Evolutionary conservation across 2,329 filamentous ascomycete species (phyloP), one percentile per base, ranked within the genome.

Genomic region (Pyrenophora tritici-repentis): DNA sequence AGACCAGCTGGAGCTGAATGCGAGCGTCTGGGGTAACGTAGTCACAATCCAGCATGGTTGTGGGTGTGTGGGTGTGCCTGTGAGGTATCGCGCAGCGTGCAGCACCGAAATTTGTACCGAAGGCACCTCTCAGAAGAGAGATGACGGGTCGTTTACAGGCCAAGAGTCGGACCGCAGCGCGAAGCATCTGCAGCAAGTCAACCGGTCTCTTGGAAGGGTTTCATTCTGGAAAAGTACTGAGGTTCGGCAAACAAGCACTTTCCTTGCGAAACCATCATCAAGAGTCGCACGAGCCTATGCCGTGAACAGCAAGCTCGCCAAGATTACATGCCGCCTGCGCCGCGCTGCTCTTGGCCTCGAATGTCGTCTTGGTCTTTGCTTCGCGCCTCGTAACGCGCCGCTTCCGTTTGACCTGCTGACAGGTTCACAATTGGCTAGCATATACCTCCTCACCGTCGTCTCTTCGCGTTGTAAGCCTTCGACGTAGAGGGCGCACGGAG

Each of bases 401-500:
- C 17, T 3, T 43, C 32, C 40, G 24, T 36, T 17, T 17, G 14
- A 6, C 41, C 18, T 35, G 31, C 24, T 16, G 44, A 29, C 29
- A n/a, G 13, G 24, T 13, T 22, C 7, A n/a, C 31, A 20, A 37
- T 32, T 37, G 33, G 31, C 12, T 32, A 12, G 17, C 12, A 32
- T 10, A 12, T 6, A 16, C 34, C 31, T 13, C 8, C 38, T 12
- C 13, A 12, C 22, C 29, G 29, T 22, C 22, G 33, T 34, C 9
- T 29, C 33, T 37, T 36, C 34, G 42, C 51, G 47, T 47, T 35
- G 26, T 50, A 51, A 39, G 63, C 62, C 63, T 46, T 54, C 53
- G 55, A 67, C 61, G 58, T 66, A 59, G 45, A 56, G 58, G 58
- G 60, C 55, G 49, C 31, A 33, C 42, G 39, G 40, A 36, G 24